Conservation (phyloP, 139 green algal species). For the Ulvella scutata region DNA sequence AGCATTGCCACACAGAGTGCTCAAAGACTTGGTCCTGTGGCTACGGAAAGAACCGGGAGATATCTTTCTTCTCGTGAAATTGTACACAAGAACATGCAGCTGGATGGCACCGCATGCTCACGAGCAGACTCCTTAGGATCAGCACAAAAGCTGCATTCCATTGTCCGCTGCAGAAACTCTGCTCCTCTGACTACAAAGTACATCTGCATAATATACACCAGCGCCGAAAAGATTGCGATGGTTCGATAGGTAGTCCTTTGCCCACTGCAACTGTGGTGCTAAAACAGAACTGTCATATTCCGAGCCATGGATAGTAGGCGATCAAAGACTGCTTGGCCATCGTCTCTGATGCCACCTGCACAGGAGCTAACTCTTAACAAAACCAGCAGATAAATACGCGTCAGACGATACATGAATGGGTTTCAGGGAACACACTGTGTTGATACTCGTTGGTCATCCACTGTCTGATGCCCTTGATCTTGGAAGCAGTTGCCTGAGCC, state of each 20-base stretch:
- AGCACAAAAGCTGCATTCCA: no score
- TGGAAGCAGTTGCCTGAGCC: constrained; percentile 36
- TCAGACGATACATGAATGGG: no score
- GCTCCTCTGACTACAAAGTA: not conserved
- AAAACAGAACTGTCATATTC: not conserved
- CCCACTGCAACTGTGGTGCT: not conserved
- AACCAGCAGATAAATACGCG: no score
- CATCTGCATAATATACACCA: not conserved
- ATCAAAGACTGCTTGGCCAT: constrained; percentile 55
- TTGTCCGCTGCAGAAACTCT: no score
- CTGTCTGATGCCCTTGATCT: constrained; percentile 40
- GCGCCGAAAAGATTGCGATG: no score
- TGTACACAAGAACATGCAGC: no score
- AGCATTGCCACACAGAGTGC: no score
- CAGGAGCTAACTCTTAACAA: not conserved
- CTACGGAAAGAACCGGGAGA: no score
- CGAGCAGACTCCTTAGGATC: no score
- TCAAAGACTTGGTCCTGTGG: no score
- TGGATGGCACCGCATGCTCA: no score
- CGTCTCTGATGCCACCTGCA: constrained; percentile 48
- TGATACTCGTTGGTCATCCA: constrained; percentile 81
- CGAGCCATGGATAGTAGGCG: constrained; percentile 52
- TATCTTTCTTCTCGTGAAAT: no score
- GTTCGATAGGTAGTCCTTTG: not conserved
- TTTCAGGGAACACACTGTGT: constrained; percentile 34